These are phyloP conservation scores for Fusarium proliferatum DNA, from an alignment of 2,329 filamentous ascomycete genomes.

Conservation along the genomic window DNA sequence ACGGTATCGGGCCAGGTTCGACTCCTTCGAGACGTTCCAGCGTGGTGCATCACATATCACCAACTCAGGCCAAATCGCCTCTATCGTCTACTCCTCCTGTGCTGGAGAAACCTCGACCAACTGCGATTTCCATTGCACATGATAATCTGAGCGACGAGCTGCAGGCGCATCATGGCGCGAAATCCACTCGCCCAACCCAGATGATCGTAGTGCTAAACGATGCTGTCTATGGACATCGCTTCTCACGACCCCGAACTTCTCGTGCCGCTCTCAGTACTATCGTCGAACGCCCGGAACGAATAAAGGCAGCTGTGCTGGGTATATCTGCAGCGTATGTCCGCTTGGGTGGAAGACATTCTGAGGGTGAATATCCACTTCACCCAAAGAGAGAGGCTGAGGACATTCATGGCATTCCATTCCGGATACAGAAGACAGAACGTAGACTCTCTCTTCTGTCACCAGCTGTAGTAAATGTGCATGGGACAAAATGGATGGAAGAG, in stretches of 20 bases:
- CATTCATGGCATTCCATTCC: constrained; percentile 77
- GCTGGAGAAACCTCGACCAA: constrained; percentile 56
- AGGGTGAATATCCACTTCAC: constrained; percentile 74
- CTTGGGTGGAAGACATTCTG: constrained; percentile 82
- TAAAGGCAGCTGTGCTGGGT: constrained; percentile 85
- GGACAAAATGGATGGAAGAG: constrained; percentile 92
- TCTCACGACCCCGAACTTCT: constrained; percentile 82
- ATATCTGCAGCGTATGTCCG: constrained; percentile 89
- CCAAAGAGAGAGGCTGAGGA: constrained; percentile 67
- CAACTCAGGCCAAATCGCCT: constrained; percentile 54
- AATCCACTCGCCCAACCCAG: constrained; percentile 59
- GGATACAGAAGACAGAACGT: constrained; percentile 83
- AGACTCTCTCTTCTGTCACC: constrained; percentile 76
- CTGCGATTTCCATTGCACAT: constrained; percentile 68
- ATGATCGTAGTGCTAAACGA: constrained; percentile 91
- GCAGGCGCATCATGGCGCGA: constrained; percentile 65
- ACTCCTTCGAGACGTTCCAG: constrained; percentile 62
- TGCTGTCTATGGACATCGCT: constrained; percentile 94
- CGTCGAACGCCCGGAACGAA: constrained; percentile 91
- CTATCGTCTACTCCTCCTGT: constrained; percentile 42
- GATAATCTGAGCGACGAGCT: constrained; percentile 78
- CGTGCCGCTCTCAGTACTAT: constrained; percentile 80
- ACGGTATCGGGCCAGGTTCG: constrained; percentile 52
- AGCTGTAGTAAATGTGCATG: constrained; percentile 91
- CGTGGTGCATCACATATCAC: constrained; percentile 58